Evolutionary conservation across 2,329 filamentous ascomycete species (phyloP).

Genomic region (Monosporascus sp.): DNA sequence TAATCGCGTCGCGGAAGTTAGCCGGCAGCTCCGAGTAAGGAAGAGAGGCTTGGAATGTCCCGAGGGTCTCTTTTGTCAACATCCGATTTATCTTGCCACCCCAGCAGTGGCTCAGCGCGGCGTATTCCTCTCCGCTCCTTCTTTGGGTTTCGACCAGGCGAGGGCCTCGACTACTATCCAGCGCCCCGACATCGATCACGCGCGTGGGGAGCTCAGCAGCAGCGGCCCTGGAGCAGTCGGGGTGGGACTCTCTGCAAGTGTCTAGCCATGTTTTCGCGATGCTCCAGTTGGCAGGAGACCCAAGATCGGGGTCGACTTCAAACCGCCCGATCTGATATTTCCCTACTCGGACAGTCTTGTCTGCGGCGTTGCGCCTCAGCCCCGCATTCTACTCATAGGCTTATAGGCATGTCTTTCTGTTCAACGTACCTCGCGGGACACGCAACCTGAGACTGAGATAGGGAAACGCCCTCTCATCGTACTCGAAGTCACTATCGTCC

Average conservation of each 20-base stretch:
- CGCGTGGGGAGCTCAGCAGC: neutral
- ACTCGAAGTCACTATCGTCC: too few relatives aligned
- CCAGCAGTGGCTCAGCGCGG: slow-evolving; percentile 14
- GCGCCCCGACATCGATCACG: neutral
- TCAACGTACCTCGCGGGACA: too few relatives aligned
- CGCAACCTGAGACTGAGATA: too few relatives aligned
- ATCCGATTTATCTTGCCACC: slow-evolving; percentile 3
- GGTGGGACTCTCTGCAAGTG: neutral
- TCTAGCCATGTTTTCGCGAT: neutral
- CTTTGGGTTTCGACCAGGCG: neutral
- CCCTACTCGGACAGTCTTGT: neutral
- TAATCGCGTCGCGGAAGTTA: slow-evolving; percentile 6
- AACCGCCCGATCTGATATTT: neutral
- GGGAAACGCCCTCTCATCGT: too few relatives aligned
- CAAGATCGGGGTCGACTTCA: neutral
- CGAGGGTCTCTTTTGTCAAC: neutral
- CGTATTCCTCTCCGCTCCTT: slow-evolving; percentile 3
- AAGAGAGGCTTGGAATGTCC: neutral
- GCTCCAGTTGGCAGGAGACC: neutral
- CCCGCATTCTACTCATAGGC: neutral
- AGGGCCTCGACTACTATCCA: neutral
- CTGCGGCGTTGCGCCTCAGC: neutral
- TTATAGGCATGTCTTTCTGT: neutral
- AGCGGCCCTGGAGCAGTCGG: neutral
- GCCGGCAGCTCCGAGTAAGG: neutral